A percentile compares a stretch with the other conserved stretches of the same genome.
Conservation (phyloP, 768 basidiomycete genomes). For the Ephemerocybe angulata region DNA sequence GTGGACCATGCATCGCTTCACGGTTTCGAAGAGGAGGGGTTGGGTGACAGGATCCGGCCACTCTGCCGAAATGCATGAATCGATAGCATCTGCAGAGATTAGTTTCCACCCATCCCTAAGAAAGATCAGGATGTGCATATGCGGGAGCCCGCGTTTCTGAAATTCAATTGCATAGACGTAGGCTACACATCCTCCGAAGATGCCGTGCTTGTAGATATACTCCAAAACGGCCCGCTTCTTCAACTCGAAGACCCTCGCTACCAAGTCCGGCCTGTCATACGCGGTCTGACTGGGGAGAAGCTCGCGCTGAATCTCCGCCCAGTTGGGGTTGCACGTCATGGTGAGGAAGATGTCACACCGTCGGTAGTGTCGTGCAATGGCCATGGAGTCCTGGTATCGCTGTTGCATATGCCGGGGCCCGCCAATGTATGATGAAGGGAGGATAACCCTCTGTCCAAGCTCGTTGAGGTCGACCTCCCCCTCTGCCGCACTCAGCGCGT, state of each 20-base stretch:
- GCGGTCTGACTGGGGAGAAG: slow-evolving; percentile 37
- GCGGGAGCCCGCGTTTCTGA: slow-evolving; percentile 54
- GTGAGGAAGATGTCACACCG: slow-evolving; percentile 45
- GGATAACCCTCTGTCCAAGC: slow-evolving; percentile 29
- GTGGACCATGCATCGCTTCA: slow-evolving; percentile 45
- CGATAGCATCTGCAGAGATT: slow-evolving; percentile 30
- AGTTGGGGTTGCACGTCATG: slow-evolving; percentile 46
- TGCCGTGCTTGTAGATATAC: slow-evolving; percentile 30
- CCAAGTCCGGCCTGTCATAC: slow-evolving; percentile 45
- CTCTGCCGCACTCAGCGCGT: slow-evolving; percentile 12
- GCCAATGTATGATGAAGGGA: slow-evolving; percentile 28
- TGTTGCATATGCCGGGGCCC: slow-evolving; percentile 38
- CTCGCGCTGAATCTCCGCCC: slow-evolving; percentile 39
- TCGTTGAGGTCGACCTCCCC: slow-evolving; percentile 22
- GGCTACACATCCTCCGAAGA: slow-evolving; percentile 41
- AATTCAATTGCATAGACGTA: slow-evolving; percentile 54
- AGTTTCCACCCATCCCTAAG: slow-evolving; percentile 32
- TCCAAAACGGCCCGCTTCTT: slow-evolving; percentile 36
- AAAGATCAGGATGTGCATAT: slow-evolving; percentile 49
- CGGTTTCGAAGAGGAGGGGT: slow-evolving; percentile 36
- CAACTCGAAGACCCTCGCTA: slow-evolving; percentile 40
- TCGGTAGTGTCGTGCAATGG: slow-evolving; percentile 31
- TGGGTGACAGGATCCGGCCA: slow-evolving; percentile 39
- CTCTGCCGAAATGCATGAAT: slow-evolving; percentile 37
- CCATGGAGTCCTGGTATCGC: slow-evolving; percentile 40